Evolutionary conservation across 129 eudicot species (phyloP).

Genomic region (Saposhnikovia divaricata): DNA sequence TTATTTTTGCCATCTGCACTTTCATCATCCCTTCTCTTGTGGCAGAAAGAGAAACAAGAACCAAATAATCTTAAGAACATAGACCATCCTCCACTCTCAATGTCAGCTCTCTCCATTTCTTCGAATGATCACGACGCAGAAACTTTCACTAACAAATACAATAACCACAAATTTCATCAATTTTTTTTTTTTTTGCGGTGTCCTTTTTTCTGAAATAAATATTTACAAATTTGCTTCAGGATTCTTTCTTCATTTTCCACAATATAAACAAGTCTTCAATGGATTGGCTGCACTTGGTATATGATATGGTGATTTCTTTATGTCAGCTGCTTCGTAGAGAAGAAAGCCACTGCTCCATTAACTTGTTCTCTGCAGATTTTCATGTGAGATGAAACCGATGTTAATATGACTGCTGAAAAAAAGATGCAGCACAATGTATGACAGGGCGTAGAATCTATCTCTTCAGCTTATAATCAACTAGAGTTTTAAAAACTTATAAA

Average conservation of each 20-base stretch:
- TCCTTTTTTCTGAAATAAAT: too few relatives aligned
- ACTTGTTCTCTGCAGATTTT: slow-evolving; percentile 27
- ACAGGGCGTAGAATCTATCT: background rate
- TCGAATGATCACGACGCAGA: background rate
- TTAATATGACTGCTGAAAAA: background rate
- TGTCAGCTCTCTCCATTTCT: background rate
- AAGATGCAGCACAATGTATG: background rate
- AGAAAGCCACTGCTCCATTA: slow-evolving; percentile 36
- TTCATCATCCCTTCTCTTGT: background rate
- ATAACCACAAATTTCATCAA: background rate
- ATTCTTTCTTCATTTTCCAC: background rate
- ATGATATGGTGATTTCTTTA: background rate
- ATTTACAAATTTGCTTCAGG: background rate
- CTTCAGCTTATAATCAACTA: background rate
- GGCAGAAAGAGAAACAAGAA: background rate
- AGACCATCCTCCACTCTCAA: background rate
- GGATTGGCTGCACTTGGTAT: background rate
- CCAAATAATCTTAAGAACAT: background rate
- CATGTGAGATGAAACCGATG: background rate
- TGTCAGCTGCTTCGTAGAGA: slow-evolving; percentile 26
- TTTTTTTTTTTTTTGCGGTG: background rate
- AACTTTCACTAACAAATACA: background rate
- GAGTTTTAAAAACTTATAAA: background rate
- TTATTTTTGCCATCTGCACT: background rate
- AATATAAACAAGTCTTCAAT: background rate